Conservation (phyloP, 257 asterid genomes). For the Solanum verrucosum region DNA sequence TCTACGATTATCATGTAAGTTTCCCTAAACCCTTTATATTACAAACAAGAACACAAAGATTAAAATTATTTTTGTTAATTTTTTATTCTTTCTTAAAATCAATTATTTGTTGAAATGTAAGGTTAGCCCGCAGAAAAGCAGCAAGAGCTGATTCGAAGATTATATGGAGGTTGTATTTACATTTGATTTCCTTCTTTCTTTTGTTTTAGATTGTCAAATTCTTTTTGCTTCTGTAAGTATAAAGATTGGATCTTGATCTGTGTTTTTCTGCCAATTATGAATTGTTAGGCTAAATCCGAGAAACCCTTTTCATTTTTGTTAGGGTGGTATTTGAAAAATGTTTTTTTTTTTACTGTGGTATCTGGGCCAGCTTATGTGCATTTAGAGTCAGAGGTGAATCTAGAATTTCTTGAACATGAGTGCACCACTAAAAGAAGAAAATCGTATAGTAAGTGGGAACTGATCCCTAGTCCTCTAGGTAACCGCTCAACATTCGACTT, state of each 20-base stretch:
- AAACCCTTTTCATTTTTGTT: background rate
- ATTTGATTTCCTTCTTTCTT: background rate
- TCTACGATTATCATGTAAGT: conserved; percentile 66
- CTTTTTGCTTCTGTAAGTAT: background rate
- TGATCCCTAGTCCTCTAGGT: background rate
- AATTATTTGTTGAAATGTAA: background rate
- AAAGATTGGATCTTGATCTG: background rate
- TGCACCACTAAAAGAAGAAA: background rate
- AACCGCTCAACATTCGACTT: background rate
- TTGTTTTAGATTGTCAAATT: background rate
- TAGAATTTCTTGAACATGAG: background rate
- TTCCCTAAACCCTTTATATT: background rate
- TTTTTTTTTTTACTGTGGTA: background rate
- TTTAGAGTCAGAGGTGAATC: background rate
- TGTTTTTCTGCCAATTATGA: background rate
- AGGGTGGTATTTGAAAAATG: background rate
- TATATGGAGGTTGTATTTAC: conserved; percentile 48
- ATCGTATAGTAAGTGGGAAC: background rate
- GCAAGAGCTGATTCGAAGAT: conserved; percentile 72
- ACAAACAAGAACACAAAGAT: background rate
- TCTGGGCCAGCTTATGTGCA: background rate
- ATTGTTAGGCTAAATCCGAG: background rate
- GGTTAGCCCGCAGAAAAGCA: conserved; percentile 88
- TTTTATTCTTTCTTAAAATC: background rate
- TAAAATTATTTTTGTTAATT: background rate